These are phyloP conservation scores for Schwanniomyces pseudopolymorphus DNA, from an alignment of 805 yeast species.

Conservation along the genomic window DNA sequence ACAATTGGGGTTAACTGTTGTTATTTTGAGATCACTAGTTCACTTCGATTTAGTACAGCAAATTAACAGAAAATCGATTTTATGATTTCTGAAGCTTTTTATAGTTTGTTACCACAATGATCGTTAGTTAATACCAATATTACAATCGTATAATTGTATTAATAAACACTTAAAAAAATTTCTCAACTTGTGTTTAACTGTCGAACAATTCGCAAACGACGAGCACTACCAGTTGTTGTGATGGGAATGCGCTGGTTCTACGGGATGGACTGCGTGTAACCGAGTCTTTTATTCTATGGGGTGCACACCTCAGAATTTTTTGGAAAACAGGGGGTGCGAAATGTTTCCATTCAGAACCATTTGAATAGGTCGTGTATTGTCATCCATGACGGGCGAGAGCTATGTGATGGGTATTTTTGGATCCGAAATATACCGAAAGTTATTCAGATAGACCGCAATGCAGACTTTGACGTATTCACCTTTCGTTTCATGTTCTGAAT, in stretches of 20 bases:
- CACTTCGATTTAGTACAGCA: not conserved
- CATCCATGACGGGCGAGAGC: not conserved
- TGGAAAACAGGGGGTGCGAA: not conserved
- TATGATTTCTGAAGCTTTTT: not conserved
- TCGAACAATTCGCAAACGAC: not conserved
- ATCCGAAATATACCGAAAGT: too few species aligned
- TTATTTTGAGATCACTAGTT: not conserved
- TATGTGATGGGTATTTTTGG: not conserved
- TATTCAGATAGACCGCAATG: too few species aligned
- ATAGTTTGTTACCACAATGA: not conserved
- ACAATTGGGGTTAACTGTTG: not conserved
- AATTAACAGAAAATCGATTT: not conserved
- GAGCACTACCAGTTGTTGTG: not conserved
- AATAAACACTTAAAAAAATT: not conserved
- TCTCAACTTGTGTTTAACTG: not conserved
- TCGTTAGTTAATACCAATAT: conserved; percentile 13
- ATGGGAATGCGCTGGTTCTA: not conserved
- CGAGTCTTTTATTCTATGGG: not conserved
- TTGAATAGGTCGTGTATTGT: not conserved
- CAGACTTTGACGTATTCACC: too few species aligned
- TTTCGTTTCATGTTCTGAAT: too few species aligned
- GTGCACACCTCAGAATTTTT: not conserved
- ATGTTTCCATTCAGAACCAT: not conserved
- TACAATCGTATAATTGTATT: conserved; percentile 8
- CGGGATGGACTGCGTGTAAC: not conserved